These are phyloP conservation scores for Plasmodium inui DNA, from an alignment of 169 alveolate genomes.

Conservation along the genomic window DNA sequence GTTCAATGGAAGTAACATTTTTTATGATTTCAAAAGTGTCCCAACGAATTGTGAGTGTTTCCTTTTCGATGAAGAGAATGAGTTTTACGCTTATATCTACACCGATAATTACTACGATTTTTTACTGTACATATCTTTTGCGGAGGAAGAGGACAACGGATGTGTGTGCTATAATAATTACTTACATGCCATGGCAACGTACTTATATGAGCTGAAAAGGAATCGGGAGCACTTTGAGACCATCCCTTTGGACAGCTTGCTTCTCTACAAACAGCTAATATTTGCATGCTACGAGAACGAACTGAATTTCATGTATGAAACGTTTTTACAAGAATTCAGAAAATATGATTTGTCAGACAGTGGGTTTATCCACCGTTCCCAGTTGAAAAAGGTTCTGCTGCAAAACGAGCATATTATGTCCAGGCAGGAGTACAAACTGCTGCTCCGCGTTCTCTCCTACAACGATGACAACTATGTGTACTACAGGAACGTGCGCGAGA, in stretches of 20 bases:
- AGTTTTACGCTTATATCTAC: conserved; percentile 32
- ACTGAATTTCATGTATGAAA: conserved; percentile 51
- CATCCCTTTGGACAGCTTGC: conserved; percentile 17
- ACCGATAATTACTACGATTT: conserved; percentile 71
- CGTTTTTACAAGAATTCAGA: conserved; percentile 25
- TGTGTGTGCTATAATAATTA: conserved; percentile 41
- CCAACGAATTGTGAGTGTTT: conserved; percentile 1
- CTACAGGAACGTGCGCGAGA: conserved; percentile 42
- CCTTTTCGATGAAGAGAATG: conserved; percentile 30
- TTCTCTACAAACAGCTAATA: conserved; percentile 59
- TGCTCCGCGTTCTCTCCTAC: conserved; percentile 23
- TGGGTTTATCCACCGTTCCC: conserved; percentile 47
- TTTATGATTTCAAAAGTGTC: conserved; percentile 3
- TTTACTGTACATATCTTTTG: conserved; percentile 44
- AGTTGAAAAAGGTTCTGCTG: conserved; percentile 33
- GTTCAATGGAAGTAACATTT: conserved; percentile 66
- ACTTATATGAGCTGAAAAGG: conserved; percentile 61
- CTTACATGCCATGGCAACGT: conserved; percentile 18
- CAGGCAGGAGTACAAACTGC: conserved; percentile 66
- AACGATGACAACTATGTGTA: conserved; percentile 72
- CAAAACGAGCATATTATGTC: conserved; percentile 61
- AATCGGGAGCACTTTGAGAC: conserved; percentile 42
- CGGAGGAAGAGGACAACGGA: conserved; percentile 73
- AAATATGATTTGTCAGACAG: conserved; percentile 50
- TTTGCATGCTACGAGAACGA: conserved; percentile 68